Conservation (phyloP, 2,329 filamentous ascomycete species). For the Aspergillus fumigatiaffinis region DNA sequence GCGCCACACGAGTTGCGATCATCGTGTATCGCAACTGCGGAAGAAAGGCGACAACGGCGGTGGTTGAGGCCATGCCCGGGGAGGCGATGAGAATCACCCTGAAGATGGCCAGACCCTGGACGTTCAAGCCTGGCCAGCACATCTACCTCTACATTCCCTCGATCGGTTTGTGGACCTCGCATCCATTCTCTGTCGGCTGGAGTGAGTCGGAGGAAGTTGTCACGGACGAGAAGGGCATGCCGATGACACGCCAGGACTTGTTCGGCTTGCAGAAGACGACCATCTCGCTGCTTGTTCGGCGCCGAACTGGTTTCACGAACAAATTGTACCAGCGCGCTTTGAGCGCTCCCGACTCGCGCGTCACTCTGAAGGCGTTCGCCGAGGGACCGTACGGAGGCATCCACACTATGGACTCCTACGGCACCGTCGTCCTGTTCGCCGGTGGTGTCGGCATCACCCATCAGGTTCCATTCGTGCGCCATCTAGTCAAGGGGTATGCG, state of each 20-base stretch:
- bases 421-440: slow-evolving; percentile 84
- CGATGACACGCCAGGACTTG: slow-evolving; percentile 50
- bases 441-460: slow-evolving; percentile 95
- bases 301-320: slow-evolving; percentile 83
- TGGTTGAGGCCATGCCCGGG: slow-evolving; percentile 64
- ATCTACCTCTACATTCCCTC: slow-evolving; percentile 68
- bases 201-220: slow-evolving; percentile 54
- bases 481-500: slow-evolving; percentile 67
- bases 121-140: slow-evolving; percentile 67
- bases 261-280: slow-evolving; percentile 50
- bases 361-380: slow-evolving; percentile 68
- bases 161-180: slow-evolving; percentile 66
- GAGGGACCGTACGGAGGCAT: slow-evolving; percentile 88
- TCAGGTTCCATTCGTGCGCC: slow-evolving; percentile 81
- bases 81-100: slow-evolving; percentile 68
- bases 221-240: slow-evolving; percentile 38
- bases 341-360: slow-evolving; percentile 47
- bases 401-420: slow-evolving; percentile 85
- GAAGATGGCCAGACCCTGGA: slow-evolving; percentile 62
- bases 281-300: slow-evolving; percentile 80
- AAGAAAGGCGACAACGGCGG: slow-evolving; percentile 58
- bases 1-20: slow-evolving; percentile 59
- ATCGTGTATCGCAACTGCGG: slow-evolving; percentile 63
- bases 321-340: slow-evolving; percentile 70
- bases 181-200: slow-evolving; percentile 78